Conservation (phyloP, 2,329 filamentous ascomycete genomes). For the Colletotrichum lini region DNA sequence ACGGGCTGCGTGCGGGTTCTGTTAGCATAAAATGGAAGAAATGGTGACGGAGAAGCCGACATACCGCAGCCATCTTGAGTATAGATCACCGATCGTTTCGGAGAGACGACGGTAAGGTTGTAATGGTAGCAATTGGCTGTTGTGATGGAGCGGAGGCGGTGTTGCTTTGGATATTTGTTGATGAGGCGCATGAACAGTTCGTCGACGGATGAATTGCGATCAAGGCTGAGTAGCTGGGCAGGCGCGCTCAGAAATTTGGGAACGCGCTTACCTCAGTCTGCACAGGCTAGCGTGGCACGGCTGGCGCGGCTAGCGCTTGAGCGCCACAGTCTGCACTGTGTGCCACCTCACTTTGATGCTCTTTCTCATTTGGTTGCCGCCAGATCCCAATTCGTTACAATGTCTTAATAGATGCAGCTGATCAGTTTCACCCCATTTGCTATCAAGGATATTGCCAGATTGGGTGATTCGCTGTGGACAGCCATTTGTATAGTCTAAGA, state of each 20-base stretch:
- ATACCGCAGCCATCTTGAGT: conserved; percentile 67
- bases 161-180: conserved; percentile 3
- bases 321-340: conserved; percentile 11
- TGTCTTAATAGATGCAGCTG: too few relatives aligned
- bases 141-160: background rate
- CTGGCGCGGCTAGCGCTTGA: conserved; percentile 38
- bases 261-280: conserved; percentile 32
- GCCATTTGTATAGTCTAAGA: too few relatives aligned
- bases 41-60: conserved; percentile 41
- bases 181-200: conserved; percentile 31
- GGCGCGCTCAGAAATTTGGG: conserved; percentile 41
- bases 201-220: conserved; percentile 1
- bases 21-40: conserved; percentile 15
- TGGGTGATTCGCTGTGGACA: too few relatives aligned
- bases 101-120: background rate
- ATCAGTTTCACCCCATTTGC: too few relatives aligned
- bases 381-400: background rate
- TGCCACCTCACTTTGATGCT: conserved; percentile 8
- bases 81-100: conserved; percentile 4
- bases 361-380: background rate
- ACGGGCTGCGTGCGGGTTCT: conserved; percentile 63
- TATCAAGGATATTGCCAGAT: too few relatives aligned
- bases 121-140: background rate
- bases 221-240: conserved; percentile 30
- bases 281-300: conserved; percentile 27